Base-by-base conservation (phyloP, 352 stramenopile species). In the Elongisporangium prolatum region DNA sequence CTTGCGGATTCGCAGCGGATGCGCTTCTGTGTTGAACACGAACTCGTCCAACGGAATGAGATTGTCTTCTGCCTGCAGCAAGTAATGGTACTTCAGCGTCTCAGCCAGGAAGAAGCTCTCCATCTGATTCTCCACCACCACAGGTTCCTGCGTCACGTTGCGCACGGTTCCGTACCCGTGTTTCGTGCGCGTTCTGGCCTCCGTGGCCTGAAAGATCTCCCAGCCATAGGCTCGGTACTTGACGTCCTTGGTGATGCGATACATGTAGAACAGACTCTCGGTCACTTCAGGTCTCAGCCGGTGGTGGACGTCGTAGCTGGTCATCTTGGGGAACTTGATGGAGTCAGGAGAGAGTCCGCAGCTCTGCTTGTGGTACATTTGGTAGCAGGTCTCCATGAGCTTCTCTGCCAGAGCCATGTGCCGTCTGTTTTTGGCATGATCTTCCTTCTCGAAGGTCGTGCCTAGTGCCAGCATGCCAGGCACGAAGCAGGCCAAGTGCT, bases 101-200 rank as follows among this genome's bases (percentile, higher is more conserved):
- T 99, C 97, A 13, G 97, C 96, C 34, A 98, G 64, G 70, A 99
- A 99, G 74, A 99, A 99, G 53, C 86, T 98, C 73, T 99, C 96
- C 96, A 98, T 98, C 57, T 94, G 88, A 84, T 99, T 88, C 18
- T 98, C 83, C n/a, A 87, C 71, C 20, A 50, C n/a, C n/a, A 61
- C 37, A 4, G 59, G 63, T 21, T 74, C 37, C 44, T 76, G 10
- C 0, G 60, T 64, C 25, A 78, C 67, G 51, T 84, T 54, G 17
- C 54, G 7, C 10, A 80, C 24, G 22, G 67, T 67, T 6, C 86
- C 93, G 65, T 97, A 98, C 3, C 78, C 94, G 60, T 72, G 77
- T 20, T 75, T 65, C 14, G 86, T 86, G 68, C 90, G 91, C 60
- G 91, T n/a, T n/a, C n/a, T n/a, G n/a, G n/a, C n/a, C n/a, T n/a